phyloP scores from a whole-genome alignment of 257 asterid genomes.

The Nicotiana knightiana region DNA sequence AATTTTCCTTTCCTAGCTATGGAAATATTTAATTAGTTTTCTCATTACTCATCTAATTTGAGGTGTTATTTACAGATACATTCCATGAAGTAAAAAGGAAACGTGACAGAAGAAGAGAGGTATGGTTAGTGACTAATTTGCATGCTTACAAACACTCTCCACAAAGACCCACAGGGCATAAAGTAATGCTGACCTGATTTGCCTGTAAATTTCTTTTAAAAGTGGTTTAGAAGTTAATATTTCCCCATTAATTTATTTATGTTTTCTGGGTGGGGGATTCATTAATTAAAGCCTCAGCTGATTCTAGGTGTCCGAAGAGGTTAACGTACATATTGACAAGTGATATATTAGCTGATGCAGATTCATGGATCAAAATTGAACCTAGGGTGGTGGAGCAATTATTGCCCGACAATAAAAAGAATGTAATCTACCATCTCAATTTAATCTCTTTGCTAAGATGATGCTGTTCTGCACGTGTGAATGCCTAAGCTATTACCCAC shows the following conservation, averaged over 20 bases:
- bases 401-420: not conserved
- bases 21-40: not conserved
- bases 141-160: constrained; percentile 1
- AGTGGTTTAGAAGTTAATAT: not conserved
- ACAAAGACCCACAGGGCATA: not conserved
- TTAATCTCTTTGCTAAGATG: not conserved
- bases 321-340: not conserved
- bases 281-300: not conserved
- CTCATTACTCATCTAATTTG: not conserved
- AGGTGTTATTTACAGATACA: constrained; percentile 53
- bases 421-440: not conserved
- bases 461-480: not conserved
- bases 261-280: not conserved
- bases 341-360: not conserved
- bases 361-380: not conserved
- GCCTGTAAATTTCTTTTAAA: not conserved
- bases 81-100: constrained; percentile 87
- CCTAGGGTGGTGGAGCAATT: not conserved
- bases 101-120: constrained; percentile 76
- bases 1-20: not conserved
- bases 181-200: not conserved
- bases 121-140: constrained; percentile 14
- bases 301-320: not conserved
- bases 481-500: not conserved
- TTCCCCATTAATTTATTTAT: not conserved